Evolutionary conservation across 768 basidiomycete species (phyloP).

Genomic region (Kwoniella europaea): DNA sequence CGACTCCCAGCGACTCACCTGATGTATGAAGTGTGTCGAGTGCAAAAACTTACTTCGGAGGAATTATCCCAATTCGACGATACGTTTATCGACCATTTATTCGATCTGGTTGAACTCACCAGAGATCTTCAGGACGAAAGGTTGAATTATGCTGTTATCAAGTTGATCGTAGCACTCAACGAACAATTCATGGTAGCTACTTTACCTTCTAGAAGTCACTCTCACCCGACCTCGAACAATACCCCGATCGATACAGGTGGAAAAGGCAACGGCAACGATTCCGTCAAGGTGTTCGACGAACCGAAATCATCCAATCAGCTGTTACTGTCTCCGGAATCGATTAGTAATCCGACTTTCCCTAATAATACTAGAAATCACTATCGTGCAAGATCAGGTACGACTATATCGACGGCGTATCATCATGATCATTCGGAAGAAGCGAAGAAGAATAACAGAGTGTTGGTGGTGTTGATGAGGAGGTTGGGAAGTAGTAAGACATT

Average conservation of each 20-base stretch:
- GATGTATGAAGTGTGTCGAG: constrained; percentile 89
- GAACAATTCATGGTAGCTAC: constrained; percentile 98
- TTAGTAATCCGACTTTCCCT: not conserved
- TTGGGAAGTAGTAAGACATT: constrained; percentile 89
- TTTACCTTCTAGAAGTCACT: constrained; percentile 56
- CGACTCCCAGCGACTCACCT: constrained; percentile 72
- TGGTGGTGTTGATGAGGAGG: constrained; percentile 81
- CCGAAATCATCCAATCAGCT: constrained; percentile 12
- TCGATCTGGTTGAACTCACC: constrained; percentile 92
- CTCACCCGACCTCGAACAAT: constrained; percentile 17
- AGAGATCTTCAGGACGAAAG: constrained; percentile 84
- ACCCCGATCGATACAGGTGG: constrained; percentile 6
- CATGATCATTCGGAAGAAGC: constrained; percentile 56
- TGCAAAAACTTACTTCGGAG: constrained; percentile 76
- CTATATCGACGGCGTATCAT: constrained; percentile 9
- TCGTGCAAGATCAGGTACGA: constrained; percentile 36
- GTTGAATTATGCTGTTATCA: constrained; percentile 94
- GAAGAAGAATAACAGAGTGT: constrained; percentile 69
- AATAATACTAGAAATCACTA: constrained; percentile 34
- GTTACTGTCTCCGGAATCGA: constrained; percentile 12
- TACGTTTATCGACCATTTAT: constrained; percentile 81
- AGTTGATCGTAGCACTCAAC: constrained; percentile 87
- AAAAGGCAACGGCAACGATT: constrained; percentile 17
- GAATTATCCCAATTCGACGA: constrained; percentile 90
- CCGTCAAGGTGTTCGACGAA: constrained; percentile 20